Evolutionary conservation across 352 stramenopile genomes (phyloP).

Genomic region (Blastocystis sp.): DNA sequence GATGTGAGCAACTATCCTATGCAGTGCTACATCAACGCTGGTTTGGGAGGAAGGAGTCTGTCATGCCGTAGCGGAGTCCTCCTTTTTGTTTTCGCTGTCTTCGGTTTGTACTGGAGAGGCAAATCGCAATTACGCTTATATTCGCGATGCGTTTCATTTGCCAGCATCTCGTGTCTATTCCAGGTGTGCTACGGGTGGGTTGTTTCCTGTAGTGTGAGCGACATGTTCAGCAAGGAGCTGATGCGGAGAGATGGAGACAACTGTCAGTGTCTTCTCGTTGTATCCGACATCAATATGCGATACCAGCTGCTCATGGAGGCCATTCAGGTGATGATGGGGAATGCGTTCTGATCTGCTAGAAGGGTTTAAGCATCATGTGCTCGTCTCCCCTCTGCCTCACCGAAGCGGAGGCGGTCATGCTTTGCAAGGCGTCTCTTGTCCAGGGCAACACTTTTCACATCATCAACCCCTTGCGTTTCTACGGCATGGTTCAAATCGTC

Average conservation of each 20-base stretch:
- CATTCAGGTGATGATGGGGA: not conserved
- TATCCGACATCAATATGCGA: conserved; percentile 8
- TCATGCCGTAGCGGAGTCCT: not conserved
- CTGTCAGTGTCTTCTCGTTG: conserved; percentile 35
- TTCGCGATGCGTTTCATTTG: not conserved
- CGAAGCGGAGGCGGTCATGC: conserved; percentile 36
- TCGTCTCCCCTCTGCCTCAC: conserved; percentile 34
- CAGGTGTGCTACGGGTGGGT: not conserved
- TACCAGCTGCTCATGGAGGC: conserved; percentile 24
- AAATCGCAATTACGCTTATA: not conserved
- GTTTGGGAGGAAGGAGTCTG: not conserved
- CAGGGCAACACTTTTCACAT: conserved; percentile 16
- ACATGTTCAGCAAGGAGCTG: conserved; percentile 1
- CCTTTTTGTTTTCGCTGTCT: not conserved
- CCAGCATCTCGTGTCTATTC: conserved; percentile 15
- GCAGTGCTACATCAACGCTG: not conserved
- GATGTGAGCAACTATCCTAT: not conserved
- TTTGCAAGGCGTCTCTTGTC: conserved; percentile 5
- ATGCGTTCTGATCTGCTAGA: not conserved
- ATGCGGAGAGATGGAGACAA: not conserved
- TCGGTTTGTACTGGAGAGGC: not conserved
- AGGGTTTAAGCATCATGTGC: conserved; percentile 39
- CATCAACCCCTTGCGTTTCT: conserved; percentile 44
- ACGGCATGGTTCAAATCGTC: conserved; percentile 44
- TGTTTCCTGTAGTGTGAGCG: not conserved